Conservation (phyloP, 139 green algal species). For the Chlamydomonas sp. region DNA sequence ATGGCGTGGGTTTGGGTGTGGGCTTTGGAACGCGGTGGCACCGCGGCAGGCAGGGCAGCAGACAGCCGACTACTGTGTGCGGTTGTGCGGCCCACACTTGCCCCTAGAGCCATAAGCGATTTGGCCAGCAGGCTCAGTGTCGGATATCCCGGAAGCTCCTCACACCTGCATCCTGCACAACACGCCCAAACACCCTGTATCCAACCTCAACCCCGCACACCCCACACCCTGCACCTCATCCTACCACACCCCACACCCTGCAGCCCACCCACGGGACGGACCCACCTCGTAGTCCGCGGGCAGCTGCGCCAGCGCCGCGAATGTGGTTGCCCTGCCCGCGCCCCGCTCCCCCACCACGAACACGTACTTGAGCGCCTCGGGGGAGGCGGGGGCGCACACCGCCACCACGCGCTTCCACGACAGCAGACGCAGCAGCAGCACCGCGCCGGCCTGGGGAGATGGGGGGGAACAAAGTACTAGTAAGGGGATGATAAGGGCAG, state of each 20-base stretch:
- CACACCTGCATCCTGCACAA: neutral
- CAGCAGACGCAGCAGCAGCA: conserved; percentile 52
- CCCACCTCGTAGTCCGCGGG: conserved; percentile 41
- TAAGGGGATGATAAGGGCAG: no score
- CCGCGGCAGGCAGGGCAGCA: no score
- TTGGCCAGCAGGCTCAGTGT: neutral
- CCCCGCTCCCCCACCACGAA: conserved; percentile 36
- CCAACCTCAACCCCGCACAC: no score
- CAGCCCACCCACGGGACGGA: neutral
- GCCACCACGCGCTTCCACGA: conserved; percentile 37
- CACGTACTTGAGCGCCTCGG: conserved; percentile 45
- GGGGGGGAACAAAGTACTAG: neutral
- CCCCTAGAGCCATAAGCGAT: no score
- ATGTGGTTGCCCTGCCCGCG: conserved; percentile 25
- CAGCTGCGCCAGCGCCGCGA: conserved; percentile 30
- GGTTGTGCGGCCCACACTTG: no score
- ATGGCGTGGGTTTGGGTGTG: no score
- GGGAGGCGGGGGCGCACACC: neutral
- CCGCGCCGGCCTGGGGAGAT: conserved; percentile 24
- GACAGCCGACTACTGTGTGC: no score
- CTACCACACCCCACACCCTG: neutral
- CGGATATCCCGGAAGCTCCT: neutral
- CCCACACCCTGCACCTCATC: neutral
- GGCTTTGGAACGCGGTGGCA: no score
- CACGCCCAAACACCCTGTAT: neutral